phyloP scores from a whole-genome alignment of 192 early-diverging fungal species.

The Mortierella alpina region DNA sequence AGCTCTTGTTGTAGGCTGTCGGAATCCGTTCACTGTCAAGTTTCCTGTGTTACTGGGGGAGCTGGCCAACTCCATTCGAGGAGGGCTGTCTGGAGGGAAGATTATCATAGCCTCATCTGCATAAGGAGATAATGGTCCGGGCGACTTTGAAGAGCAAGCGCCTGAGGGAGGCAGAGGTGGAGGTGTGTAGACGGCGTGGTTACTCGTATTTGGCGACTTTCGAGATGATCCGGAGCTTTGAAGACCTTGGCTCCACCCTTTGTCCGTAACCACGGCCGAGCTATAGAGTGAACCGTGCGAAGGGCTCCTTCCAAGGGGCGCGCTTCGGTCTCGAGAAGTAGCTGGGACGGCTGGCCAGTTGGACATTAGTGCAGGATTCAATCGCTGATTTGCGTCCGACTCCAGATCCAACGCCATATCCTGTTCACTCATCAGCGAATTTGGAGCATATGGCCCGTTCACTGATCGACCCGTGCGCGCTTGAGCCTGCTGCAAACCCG shows the following conservation, averaged over 20 bases:
- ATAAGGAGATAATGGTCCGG: conserved; percentile 19
- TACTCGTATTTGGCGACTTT: conserved; percentile 16
- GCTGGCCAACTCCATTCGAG: neutral
- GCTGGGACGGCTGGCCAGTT: neutral
- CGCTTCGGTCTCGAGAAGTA: too few species aligned
- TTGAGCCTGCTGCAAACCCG: neutral
- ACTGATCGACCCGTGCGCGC: neutral
- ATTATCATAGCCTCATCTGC: conserved; percentile 40
- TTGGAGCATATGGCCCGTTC: conserved; percentile 11
- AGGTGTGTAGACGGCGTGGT: conserved; percentile 29
- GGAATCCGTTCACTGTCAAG: neutral
- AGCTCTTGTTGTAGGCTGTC: neutral
- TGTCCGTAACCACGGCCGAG: too few species aligned
- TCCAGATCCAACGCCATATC: conserved; percentile 33
- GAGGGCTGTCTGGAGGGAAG: conserved; percentile 18
- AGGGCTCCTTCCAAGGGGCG: too few species aligned
- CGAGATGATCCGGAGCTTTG: neutral
- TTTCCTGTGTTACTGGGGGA: neutral
- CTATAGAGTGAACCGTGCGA: too few species aligned
- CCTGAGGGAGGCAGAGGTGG: conserved; percentile 38
- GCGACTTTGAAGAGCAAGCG: neutral
- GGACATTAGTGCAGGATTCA: neutral
- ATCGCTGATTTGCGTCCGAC: neutral
- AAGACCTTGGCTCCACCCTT: too few species aligned
- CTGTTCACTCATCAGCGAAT: conserved; percentile 35